Conservation (phyloP, 2,329 filamentous ascomycete species). For the Fonsecaea nubica region DNA sequence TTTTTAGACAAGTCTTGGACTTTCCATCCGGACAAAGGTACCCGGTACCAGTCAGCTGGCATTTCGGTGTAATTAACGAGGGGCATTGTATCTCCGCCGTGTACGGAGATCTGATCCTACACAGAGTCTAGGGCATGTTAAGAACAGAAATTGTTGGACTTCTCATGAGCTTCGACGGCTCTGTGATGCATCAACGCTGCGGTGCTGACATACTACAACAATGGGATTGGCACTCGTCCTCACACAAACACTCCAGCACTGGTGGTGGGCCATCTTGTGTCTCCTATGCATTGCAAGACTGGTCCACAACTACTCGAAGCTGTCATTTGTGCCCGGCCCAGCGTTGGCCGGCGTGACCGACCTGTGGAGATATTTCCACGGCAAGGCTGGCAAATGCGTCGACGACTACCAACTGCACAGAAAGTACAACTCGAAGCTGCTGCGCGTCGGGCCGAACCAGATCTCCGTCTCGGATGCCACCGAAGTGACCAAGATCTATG, state of each 20-base stretch:
- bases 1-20: background rate
- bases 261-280: conserved; percentile 5
- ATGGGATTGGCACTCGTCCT: background rate
- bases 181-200: background rate
- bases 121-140: background rate
- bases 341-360: conserved; percentile 2
- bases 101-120: background rate
- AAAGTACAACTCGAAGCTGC: conserved; percentile 13
- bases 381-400: background rate
- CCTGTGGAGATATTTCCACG: conserved; percentile 3
- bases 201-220: background rate
- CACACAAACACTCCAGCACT: background rate
- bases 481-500: conserved; percentile 19
- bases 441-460: conserved; percentile 27
- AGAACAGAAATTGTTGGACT: conserved; percentile 1
- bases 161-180: background rate
- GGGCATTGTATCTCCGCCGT: background rate
- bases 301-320: background rate
- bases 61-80: background rate
- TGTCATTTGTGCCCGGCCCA: background rate
- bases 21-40: background rate
- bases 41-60: background rate
- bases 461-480: conserved; percentile 19
- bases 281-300: background rate
- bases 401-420: conserved; percentile 13